Percentiles rank a stretch among this genome's conserved stretches.
Conservation (phyloP, 164 flowering plant genomes). For the Umbellularia californica region DNA sequence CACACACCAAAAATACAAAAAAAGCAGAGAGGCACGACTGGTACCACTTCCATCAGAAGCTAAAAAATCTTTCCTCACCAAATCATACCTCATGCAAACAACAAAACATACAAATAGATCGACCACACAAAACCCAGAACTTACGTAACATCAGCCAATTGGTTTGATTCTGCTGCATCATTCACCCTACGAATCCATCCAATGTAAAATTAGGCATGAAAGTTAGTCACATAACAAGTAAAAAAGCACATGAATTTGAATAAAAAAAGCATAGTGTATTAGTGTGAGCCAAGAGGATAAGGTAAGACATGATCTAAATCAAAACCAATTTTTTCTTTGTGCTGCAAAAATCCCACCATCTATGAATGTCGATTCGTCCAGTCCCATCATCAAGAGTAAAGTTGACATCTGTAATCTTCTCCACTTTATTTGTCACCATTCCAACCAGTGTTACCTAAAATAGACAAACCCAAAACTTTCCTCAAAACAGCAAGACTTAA, state of each 20-base stretch:
- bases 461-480: background rate
- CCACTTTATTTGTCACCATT: conserved; percentile 47
- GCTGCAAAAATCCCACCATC: conserved; percentile 46
- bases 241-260: background rate
- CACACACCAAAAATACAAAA: too few relatives aligned
- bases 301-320: background rate
- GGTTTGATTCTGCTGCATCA: conserved; percentile 14
- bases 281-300: background rate
- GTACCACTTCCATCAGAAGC: too few relatives aligned
- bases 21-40: too few relatives aligned
- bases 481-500: background rate
- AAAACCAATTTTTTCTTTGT: background rate
- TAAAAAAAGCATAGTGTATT: background rate
- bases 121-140: background rate
- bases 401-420: conserved; percentile 59
- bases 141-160: conserved; percentile 15
- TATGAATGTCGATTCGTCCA: conserved; percentile 63
- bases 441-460: conserved; percentile 73
- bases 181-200: conserved; percentile 7
- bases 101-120: too few relatives aligned
- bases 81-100: too few relatives aligned
- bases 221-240: too few relatives aligned
- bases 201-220: background rate
- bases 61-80: too few relatives aligned
- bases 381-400: conserved; percentile 89